Evolutionary conservation across 495 filamentous ascomycete species (phyloP).

Genomic region (Lasiosphaeriaceae sp.): DNA sequence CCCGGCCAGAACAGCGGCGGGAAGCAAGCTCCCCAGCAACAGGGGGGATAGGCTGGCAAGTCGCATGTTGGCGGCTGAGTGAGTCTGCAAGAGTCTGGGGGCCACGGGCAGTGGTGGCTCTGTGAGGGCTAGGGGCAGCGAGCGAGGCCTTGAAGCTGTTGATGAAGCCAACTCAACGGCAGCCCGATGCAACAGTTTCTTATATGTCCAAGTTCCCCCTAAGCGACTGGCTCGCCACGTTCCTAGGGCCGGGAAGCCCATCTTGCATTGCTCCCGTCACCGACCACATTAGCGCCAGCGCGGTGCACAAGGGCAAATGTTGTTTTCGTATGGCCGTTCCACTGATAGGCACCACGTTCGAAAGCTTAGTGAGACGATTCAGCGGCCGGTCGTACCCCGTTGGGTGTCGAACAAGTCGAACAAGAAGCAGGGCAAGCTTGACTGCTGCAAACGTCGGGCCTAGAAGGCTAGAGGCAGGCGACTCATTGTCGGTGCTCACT

Average conservation of each 20-base stretch:
- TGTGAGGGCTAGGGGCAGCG: not conserved
- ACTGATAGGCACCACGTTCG: not conserved
- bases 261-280: not conserved
- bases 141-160: not conserved
- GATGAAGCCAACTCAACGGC: not conserved
- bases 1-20: not conserved
- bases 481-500: too few species aligned
- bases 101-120: too few species aligned
- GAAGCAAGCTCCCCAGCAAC: conserved; percentile 3
- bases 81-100: too few species aligned
- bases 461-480: not conserved
- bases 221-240: not conserved
- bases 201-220: not conserved
- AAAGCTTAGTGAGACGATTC: not conserved
- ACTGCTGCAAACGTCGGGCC: not conserved
- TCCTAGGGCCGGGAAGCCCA: not conserved
- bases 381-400: not conserved
- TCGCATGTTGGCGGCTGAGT: conserved; percentile 3
- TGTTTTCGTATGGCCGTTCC: not conserved
- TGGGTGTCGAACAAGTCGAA: not conserved
- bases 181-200: not conserved
- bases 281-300: not conserved
- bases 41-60: not conserved
- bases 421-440: not conserved
- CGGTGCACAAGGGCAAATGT: not conserved